These are phyloP conservation scores for Aspergillus carbonarius DNA, from an alignment of 2,329 filamentous ascomycete species.

Conservation along the genomic window DNA sequence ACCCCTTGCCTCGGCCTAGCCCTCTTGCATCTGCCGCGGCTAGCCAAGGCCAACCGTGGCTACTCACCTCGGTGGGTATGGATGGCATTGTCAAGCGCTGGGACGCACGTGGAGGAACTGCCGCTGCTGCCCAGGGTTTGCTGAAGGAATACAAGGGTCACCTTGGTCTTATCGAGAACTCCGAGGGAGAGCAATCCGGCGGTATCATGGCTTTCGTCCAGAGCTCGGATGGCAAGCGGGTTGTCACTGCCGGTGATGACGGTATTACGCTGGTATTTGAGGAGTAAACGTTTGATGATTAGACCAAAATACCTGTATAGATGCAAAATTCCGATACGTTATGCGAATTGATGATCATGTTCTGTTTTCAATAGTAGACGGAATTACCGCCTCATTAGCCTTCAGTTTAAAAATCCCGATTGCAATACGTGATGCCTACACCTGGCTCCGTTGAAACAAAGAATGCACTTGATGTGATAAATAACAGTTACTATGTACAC, in stretches of 20 bases:
- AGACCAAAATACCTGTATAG: conserved; percentile 15
- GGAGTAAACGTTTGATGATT: conserved; percentile 23
- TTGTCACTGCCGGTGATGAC: conserved; percentile 92
- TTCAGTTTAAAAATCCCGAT: no score
- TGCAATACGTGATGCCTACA: no score
- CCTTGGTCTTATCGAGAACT: conserved; percentile 39
- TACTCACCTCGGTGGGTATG: conserved; percentile 85
- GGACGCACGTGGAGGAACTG: conserved; percentile 72
- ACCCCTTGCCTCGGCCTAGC: conserved; percentile 25
- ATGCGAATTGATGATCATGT: conserved; percentile 3
- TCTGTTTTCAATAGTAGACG: not conserved
- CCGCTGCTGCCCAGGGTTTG: conserved; percentile 66
- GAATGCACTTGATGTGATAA: conserved; percentile 20
- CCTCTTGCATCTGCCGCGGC: conserved; percentile 27
- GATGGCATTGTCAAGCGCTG: conserved; percentile 88
- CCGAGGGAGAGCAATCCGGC: conserved; percentile 73
- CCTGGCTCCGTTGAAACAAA: not conserved
- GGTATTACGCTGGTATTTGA: conserved; percentile 49
- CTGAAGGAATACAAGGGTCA: conserved; percentile 90
- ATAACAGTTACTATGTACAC: conserved; percentile 39
- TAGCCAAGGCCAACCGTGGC: conserved; percentile 54
- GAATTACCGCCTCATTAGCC: not conserved
- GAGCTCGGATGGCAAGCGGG: conserved; percentile 66
- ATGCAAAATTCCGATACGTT: conserved; percentile 3
- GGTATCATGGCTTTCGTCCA: conserved; percentile 92